Percentiles rank a stretch among this genome's conserved stretches.
Conservation (phyloP, 1,284 basidiomycete genomes). For the Melampsora americana region DNA sequence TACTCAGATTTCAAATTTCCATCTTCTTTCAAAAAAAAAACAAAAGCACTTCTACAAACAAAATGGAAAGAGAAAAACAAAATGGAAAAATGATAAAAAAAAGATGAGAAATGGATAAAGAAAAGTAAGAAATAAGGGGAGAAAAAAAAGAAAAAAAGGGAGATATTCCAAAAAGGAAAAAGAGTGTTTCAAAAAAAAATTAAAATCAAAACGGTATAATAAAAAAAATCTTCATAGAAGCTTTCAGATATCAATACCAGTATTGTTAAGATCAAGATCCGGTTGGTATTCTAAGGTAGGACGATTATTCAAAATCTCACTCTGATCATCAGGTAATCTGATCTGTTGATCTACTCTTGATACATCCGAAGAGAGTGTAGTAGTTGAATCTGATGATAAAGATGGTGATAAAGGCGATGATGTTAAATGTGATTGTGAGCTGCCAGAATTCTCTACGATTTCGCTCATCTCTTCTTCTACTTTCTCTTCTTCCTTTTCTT, state of each 20-base stretch:
- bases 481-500: not conserved
- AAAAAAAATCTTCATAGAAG: not conserved
- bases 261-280: no score
- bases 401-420: not conserved
- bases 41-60: constrained; percentile 8
- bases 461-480: not conserved
- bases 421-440: not conserved
- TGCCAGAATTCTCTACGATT: not conserved
- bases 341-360: not conserved
- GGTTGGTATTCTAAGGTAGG: not conserved
- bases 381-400: not conserved
- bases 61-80: not conserved
- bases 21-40: not conserved
- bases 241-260: not conserved
- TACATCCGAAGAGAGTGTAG: not conserved
- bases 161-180: not conserved
- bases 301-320: constrained; percentile 3
- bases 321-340: constrained; percentile 1
- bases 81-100: not conserved
- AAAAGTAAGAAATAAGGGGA: not conserved
- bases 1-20: no score
- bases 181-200: not conserved
- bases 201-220: not conserved
- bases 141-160: no score
- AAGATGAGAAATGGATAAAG: not conserved